Evolutionary conservation across 805 yeast species (phyloP).

Genomic region (Yarrowia bubula): DNA sequence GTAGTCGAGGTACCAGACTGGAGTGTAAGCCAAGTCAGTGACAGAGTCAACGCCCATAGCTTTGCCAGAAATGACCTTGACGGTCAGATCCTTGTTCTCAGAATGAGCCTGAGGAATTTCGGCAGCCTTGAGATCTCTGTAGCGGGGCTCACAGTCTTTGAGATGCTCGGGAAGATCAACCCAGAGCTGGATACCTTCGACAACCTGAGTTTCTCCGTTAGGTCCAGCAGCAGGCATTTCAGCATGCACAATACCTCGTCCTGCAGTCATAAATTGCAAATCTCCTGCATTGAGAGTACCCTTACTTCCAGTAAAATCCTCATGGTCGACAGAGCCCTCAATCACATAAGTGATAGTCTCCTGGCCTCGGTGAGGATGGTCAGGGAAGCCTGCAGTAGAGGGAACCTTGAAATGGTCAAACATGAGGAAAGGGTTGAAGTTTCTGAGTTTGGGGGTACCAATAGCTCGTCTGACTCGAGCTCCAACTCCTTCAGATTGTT

Average conservation of each 20-base stretch:
- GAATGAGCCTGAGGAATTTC: slow-evolving; percentile 71
- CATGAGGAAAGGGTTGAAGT: slow-evolving; percentile 77
- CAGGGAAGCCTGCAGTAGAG: slow-evolving; percentile 48
- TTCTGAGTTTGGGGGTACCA: slow-evolving; percentile 62
- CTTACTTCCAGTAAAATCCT: slow-evolving; percentile 5
- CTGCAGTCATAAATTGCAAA: slow-evolving; percentile 90
- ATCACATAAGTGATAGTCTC: slow-evolving; percentile 7
- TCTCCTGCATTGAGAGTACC: neutral
- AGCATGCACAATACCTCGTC: slow-evolving; percentile 77
- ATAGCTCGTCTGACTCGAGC: slow-evolving; percentile 78
- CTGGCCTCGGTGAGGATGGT: slow-evolving; percentile 46
- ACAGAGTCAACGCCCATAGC: slow-evolving; percentile 70
- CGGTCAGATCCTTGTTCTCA: slow-evolving; percentile 55
- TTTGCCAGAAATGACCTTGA: slow-evolving; percentile 73
- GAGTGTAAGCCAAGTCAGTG: slow-evolving; percentile 76
- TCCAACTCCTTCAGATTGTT: slow-evolving; percentile 52
- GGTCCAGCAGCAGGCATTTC: slow-evolving; percentile 59
- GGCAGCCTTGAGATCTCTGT: slow-evolving; percentile 64
- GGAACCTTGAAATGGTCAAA: slow-evolving; percentile 10
- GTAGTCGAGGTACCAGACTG: slow-evolving; percentile 40
- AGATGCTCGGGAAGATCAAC: slow-evolving; percentile 68
- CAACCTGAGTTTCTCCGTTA: neutral
- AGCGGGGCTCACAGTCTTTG: slow-evolving; percentile 66
- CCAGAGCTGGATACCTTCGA: slow-evolving; percentile 47
- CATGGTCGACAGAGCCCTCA: neutral